Base-by-base conservation (phyloP, 345 rosid species). In the Orychophragmus violaceus region DNA sequence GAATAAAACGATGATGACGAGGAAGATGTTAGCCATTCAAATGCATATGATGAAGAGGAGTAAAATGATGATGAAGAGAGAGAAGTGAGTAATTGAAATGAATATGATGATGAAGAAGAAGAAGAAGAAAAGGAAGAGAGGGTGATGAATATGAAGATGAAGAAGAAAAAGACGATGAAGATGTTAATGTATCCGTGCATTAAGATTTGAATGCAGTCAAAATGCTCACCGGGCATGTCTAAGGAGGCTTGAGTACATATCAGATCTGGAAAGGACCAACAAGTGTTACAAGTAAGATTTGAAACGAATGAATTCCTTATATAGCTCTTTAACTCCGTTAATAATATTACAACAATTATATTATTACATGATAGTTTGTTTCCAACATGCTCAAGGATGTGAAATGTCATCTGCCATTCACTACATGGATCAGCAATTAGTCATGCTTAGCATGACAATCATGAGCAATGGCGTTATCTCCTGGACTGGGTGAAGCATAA, bases 361-460 rank as follows among this genome's bases (percentile, higher is more conserved):
- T 50, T 16, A 58, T 30, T 16, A 60, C 27, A 39, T 54, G 1
- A 36, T 66, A 7, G 11, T 25, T 59, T 1, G 16, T 3, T 22
- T 52, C 25, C 32, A 42, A 66, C 75, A 87, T 89, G 85, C 73
- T 32, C 84, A 88, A 85, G 91, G 89, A 74, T 80, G 86, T 59
- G 84, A 80, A 66, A 82, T 84, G 75, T 82, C 87, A 6, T 83
- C 87, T 0, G 84, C 82, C 45, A 62, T 88, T 56, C 86, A 81
- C 61, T 85, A 84, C 70, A 73, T 84, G 44, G 83, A 88, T 78
- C 89, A 85, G 66, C 86, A 77, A 59, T 50, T 76, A 51, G 65
- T 85, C 33, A 81, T 88, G 72, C 63, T 88, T 56, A 80, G 77
- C 80, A 81, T 88, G 91, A n/a, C n/a, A n/a, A n/a, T n/a, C n/a